phyloP scores from a whole-genome alignment of 441 rosid species.

The Breynia disticha region DNA sequence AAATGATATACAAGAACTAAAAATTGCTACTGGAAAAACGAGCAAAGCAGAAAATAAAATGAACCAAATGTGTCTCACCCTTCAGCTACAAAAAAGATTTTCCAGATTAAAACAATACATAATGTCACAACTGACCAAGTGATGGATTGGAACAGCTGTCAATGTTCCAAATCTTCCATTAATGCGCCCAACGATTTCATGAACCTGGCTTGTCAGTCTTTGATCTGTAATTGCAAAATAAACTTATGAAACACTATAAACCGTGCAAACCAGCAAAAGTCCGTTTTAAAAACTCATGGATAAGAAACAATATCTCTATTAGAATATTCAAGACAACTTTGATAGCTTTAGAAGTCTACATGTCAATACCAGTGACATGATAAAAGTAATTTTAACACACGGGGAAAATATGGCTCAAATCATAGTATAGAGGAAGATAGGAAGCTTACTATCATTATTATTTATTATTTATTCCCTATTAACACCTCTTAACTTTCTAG shows the following conservation, averaged over 20 bases:
- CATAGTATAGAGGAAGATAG: too few species aligned
- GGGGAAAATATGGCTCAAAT: too few species aligned
- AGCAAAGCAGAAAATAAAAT: not conserved
- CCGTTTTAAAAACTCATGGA: not conserved
- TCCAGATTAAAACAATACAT: not conserved
- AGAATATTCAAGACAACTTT: too few species aligned
- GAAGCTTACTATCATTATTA: too few species aligned
- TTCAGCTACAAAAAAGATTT: not conserved
- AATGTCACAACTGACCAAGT: slow-evolving; percentile 55
- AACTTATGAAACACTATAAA: not conserved
- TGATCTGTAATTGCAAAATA: slow-evolving; percentile 54
- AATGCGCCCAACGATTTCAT: slow-evolving; percentile 98
- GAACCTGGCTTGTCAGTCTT: slow-evolving; percentile 99
- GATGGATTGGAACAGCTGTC: slow-evolving; percentile 95
- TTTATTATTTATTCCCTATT: too few species aligned
- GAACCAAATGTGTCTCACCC: not conserved
- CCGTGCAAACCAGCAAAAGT: too few species aligned
- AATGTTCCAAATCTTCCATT: slow-evolving; percentile 98
- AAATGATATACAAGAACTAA: not conserved
- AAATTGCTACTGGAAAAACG: not conserved
- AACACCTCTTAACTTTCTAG: too few species aligned
- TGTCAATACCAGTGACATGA: too few species aligned
- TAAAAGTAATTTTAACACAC: too few species aligned
- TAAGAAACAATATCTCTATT: not conserved
- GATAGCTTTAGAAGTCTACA: too few species aligned